Evolutionary conservation across 768 basidiomycete genomes (phyloP).

Genomic region (Tylopilus vinaceipallidus): DNA sequence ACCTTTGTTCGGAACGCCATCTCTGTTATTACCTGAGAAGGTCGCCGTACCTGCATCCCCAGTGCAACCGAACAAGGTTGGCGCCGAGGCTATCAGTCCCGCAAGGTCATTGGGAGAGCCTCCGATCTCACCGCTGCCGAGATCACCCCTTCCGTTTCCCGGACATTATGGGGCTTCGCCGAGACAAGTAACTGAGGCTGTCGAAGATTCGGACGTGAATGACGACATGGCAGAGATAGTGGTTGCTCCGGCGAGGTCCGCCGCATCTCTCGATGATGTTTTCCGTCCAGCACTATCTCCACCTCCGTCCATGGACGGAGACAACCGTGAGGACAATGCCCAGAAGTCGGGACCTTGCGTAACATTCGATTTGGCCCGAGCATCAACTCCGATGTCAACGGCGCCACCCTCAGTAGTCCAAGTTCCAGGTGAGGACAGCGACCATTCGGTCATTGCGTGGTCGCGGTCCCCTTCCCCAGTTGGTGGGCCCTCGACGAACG

Average conservation of each 20-base stretch:
- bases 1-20: slow-evolving; percentile 40
- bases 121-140: slow-evolving; percentile 4
- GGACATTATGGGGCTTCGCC: neutral
- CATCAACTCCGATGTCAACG: slow-evolving; percentile 15
- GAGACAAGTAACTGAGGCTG: neutral
- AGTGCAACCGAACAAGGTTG: neutral
- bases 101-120: slow-evolving; percentile 5
- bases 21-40: slow-evolving; percentile 27
- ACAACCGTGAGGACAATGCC: slow-evolving; percentile 7
- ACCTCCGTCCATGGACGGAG: slow-evolving; percentile 14
- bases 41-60: neutral
- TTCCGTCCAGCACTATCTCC: slow-evolving; percentile 12
- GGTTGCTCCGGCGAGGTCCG: neutral
- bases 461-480: slow-evolving; percentile 39
- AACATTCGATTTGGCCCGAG: slow-evolving; percentile 2
- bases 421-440: slow-evolving; percentile 19
- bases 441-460: slow-evolving; percentile 34
- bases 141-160: neutral
- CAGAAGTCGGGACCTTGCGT: neutral
- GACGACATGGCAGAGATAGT: no score
- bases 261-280: neutral
- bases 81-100: neutral
- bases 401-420: neutral
- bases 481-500: slow-evolving; percentile 2
- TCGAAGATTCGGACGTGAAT: slow-evolving; percentile 18